Evolutionary conservation across 2,329 filamentous ascomycete species (phyloP).

Genomic region (Myriosclerotinia duriaeana): DNA sequence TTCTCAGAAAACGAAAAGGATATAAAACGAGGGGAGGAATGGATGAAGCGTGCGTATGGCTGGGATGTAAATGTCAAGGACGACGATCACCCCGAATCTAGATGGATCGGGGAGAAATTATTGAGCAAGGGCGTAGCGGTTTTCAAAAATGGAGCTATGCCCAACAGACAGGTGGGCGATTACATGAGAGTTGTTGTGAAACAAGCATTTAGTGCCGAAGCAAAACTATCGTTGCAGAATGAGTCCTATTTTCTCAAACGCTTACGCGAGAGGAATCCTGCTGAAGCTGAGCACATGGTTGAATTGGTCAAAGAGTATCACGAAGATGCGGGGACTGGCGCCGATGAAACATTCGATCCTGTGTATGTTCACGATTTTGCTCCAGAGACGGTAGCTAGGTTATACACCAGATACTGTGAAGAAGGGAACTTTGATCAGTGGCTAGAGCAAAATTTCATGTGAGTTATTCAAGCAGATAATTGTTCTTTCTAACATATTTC

Average conservation of each 20-base stretch:
- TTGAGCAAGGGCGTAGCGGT: background rate
- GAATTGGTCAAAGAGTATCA: background rate
- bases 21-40: background rate
- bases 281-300: background rate
- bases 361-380: constrained; percentile 1
- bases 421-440: background rate
- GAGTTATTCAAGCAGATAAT: background rate
- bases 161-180: fast-evolving
- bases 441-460: background rate
- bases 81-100: fast-evolving
- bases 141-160: background rate
- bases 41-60: background rate
- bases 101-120: background rate
- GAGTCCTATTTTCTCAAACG: background rate
- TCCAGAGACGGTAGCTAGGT: background rate
- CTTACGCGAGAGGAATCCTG: too few relatives aligned
- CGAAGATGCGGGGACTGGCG: constrained; percentile 1
- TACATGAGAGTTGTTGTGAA: background rate
- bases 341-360: constrained; percentile 1
- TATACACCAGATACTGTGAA: background rate
- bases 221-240: background rate
- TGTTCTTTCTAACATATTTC: too few relatives aligned
- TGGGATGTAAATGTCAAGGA: background rate
- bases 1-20: background rate
- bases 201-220: background rate